These are phyloP conservation scores for Lactifluus pinguis DNA, from an alignment of 768 basidiomycete genomes.

Conservation along the genomic window DNA sequence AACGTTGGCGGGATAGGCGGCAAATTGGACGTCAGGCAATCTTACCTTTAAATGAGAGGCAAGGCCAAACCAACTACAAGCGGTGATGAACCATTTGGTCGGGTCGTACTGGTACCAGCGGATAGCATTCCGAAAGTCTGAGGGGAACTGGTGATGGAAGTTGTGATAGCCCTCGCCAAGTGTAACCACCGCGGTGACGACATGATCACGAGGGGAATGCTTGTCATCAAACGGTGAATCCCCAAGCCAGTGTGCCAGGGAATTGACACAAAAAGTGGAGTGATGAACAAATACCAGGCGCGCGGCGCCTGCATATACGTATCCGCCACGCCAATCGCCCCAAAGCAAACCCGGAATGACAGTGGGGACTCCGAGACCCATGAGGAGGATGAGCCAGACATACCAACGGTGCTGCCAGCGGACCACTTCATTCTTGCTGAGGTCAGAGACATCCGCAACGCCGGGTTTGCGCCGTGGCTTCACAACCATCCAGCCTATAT, in stretches of 20 bases:
- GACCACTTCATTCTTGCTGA: slow-evolving; percentile 71
- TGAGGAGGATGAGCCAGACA: slow-evolving; percentile 53
- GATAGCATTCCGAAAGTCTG: slow-evolving; percentile 96
- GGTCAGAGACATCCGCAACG: slow-evolving; percentile 82
- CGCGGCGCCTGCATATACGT: slow-evolving; percentile 72
- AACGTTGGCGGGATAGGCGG: not conserved
- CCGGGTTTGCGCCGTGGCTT: slow-evolving; percentile 86
- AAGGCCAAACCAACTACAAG: slow-evolving; percentile 47
- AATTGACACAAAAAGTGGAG: slow-evolving; percentile 96
- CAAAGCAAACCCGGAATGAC: slow-evolving; percentile 69
- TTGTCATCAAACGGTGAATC: slow-evolving; percentile 92
- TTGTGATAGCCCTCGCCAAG: slow-evolving; percentile 98
- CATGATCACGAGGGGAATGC: slow-evolving; percentile 84
- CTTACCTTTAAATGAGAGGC: slow-evolving; percentile 47
- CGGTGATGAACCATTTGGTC: slow-evolving; percentile 86
- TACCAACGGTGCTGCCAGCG: slow-evolving; percentile 86
- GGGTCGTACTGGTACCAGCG: slow-evolving; percentile 92
- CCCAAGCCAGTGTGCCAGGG: slow-evolving; percentile 93
- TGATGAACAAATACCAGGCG: slow-evolving; percentile 84
- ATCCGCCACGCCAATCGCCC: slow-evolving; percentile 84
- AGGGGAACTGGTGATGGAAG: slow-evolving; percentile 96
- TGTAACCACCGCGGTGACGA: slow-evolving; percentile 82
- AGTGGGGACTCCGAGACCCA: slow-evolving; percentile 69
- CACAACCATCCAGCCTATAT: slow-evolving; percentile 89
- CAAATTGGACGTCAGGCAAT: not conserved